Evolutionary conservation across 768 basidiomycete species (phyloP).

Genomic region (Amanita muscaria): DNA sequence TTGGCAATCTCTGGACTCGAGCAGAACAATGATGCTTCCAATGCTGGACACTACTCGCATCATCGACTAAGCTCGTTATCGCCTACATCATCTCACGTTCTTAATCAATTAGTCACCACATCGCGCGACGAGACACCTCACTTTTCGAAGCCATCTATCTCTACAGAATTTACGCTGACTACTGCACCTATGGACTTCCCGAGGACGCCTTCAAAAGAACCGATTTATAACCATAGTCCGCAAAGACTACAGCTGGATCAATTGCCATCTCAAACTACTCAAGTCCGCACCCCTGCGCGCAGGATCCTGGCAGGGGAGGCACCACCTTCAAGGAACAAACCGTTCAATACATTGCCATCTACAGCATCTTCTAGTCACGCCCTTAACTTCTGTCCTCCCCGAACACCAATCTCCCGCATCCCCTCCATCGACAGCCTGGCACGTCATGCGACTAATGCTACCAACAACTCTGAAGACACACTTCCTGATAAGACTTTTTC

Average conservation of each 20-base stretch:
- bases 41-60: conserved; percentile 7
- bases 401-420: conserved; percentile 22
- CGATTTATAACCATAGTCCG: conserved; percentile 18
- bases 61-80: conserved; percentile 50
- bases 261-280: conserved; percentile 31
- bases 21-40: background rate
- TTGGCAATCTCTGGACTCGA: too few species aligned
- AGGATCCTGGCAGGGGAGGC: conserved; percentile 51
- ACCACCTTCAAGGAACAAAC: conserved; percentile 39
- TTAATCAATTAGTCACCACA: conserved; percentile 16
- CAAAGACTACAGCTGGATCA: conserved; percentile 16
- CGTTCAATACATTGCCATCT: conserved; percentile 36
- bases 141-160: conserved; percentile 8
- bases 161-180: conserved; percentile 8
- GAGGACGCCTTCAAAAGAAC: background rate
- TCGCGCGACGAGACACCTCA: conserved; percentile 6
- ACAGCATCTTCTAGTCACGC: conserved; percentile 17
- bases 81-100: conserved; percentile 38
- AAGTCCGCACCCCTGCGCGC: conserved; percentile 50
- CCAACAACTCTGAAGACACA: conserved; percentile 22
- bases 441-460: conserved; percentile 27
- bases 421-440: conserved; percentile 32
- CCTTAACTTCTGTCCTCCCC: conserved; percentile 8
- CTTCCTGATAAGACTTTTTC: background rate
- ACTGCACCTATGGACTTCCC: conserved; percentile 9